Conservation (phyloP, 2,329 filamentous ascomycete genomes). For the Claviceps humidiphila region DNA sequence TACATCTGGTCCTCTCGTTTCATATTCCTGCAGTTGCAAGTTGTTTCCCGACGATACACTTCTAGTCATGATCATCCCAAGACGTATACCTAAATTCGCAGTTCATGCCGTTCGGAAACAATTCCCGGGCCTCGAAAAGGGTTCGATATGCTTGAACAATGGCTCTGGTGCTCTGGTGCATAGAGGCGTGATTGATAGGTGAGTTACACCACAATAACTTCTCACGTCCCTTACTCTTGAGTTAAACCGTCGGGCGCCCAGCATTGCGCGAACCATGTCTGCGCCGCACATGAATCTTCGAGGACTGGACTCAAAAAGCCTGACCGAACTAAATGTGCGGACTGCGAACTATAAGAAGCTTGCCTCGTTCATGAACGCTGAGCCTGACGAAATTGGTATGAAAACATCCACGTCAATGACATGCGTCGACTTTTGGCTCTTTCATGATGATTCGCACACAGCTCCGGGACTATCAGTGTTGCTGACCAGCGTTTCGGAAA, state of each 20-base stretch:
- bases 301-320: conserved; percentile 6
- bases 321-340: conserved; percentile 1
- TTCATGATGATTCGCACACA: neutral
- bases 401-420: too few species aligned
- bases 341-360: conserved; percentile 6
- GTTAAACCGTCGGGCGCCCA: neutral
- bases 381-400: conserved; percentile 1
- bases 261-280: conserved; percentile 6
- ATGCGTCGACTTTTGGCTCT: neutral
- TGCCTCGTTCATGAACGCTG: neutral
- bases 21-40: neutral
- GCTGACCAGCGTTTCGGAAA: neutral
- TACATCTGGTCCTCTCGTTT: neutral
- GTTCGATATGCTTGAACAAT: conserved; percentile 4
- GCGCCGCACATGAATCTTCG: conserved; percentile 6
- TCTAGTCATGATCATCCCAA: neutral
- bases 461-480: neutral
- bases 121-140: neutral
- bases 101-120: conserved; percentile 1
- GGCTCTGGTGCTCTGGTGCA: conserved; percentile 3
- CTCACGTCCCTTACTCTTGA: neutral
- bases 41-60: neutral
- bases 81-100: neutral
- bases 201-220: neutral
- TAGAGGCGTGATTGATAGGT: conserved; percentile 1